Evolutionary conservation across 805 yeast genomes (phyloP).

Genomic region (Ogataea ganodermae): DNA sequence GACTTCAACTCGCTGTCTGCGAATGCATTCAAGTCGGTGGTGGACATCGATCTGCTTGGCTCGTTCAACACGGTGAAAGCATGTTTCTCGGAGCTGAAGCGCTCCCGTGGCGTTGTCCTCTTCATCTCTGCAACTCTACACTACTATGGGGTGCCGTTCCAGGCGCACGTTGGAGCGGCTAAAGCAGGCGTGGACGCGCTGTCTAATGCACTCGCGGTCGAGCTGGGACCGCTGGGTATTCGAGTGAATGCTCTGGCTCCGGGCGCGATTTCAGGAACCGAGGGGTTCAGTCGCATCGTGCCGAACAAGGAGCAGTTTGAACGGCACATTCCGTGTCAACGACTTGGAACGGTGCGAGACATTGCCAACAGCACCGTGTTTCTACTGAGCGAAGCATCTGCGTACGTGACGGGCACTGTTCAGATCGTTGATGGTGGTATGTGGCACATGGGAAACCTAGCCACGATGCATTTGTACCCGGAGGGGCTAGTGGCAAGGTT

Average conservation of each 20-base stretch:
- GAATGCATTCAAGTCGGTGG: slow-evolving; percentile 86
- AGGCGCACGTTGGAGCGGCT: slow-evolving; percentile 90
- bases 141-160: slow-evolving; percentile 86
- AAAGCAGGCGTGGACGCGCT: slow-evolving; percentile 94
- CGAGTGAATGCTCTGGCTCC: slow-evolving; percentile 88
- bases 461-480: slow-evolving; percentile 43
- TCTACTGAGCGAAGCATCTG: slow-evolving; percentile 80
- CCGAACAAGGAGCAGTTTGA: slow-evolving; percentile 43
- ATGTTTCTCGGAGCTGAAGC: slow-evolving; percentile 60
- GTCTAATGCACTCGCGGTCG: slow-evolving; percentile 82
- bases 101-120: slow-evolving; percentile 68
- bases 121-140: slow-evolving; percentile 91
- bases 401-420: slow-evolving; percentile 74
- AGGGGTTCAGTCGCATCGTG: slow-evolving; percentile 73
- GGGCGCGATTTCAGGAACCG: slow-evolving; percentile 85
- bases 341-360: slow-evolving; percentile 70
- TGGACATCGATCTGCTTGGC: slow-evolving; percentile 85
- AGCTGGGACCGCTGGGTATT: slow-evolving; percentile 86
- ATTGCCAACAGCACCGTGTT: slow-evolving; percentile 87
- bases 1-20: slow-evolving; percentile 77
- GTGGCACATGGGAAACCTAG: slow-evolving; percentile 73
- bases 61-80: slow-evolving; percentile 91
- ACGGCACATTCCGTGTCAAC: slow-evolving; percentile 60
- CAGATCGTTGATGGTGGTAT: slow-evolving; percentile 87
- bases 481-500: slow-evolving; percentile 36